Evolutionary conservation across 176 grass and related monocot genomes (phyloP), one percentile per base, ranked within the genome.

Genomic region (Lolium perenne): DNA sequence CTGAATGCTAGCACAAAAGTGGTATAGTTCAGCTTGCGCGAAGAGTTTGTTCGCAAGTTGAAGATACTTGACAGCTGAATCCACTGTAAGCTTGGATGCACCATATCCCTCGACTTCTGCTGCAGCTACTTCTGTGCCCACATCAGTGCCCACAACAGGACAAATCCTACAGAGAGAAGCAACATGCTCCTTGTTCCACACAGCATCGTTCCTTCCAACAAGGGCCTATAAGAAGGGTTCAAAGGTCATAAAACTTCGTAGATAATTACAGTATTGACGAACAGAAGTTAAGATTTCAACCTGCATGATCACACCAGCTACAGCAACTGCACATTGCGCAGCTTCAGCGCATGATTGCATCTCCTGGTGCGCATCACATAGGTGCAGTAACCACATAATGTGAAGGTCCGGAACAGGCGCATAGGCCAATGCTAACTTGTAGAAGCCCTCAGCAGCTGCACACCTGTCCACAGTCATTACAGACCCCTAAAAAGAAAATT

Each of bases 261-360:
- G 15, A 76, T 20, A 49, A 74, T 61, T 75, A 38, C 48, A 87
- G 41, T 40, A 83, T 63, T 56, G 6, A 21, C 49, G 21, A 77
- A 79, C 23, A 79, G 43, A 73, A 73, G 12, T 23, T 48, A 86
- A 79, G 64, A 86, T 54, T 50, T 83, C 26, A 74, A 99, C 97
- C 97, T 99, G 97, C 97, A 99, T 99, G 83, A 99, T 96, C 66
- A 99, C 97, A 80, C 97, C 97, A 86, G 97, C 97, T 77, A 99
- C 97, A 77, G 97, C 94, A 80, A 96, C 97, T 82, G 97, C 97
- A 90, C 97, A 99, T 84, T 99, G 94, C 40, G 97, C 97, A n/a
- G 97, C 97, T 92, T 99, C 97, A 86, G 97, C 97, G 78, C 92
- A 99, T 73, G 97, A 96, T 79, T 99, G 97, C 97, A 99, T 96